Evolutionary conservation across 306 rosid genomes (phyloP).

Genomic region (Oemleria cerasiformis): DNA sequence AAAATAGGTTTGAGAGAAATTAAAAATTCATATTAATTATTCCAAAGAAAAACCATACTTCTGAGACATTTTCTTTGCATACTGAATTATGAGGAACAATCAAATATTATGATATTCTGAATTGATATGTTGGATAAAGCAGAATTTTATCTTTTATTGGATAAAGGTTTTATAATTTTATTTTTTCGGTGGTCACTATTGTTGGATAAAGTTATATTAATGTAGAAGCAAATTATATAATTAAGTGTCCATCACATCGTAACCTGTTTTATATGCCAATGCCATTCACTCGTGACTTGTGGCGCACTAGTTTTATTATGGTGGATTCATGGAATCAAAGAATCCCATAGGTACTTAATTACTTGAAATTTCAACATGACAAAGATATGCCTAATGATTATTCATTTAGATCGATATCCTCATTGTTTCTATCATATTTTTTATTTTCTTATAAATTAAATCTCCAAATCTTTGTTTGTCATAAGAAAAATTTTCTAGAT

Average conservation of each 20-base stretch:
- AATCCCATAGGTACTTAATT: not conserved
- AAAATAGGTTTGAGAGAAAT: not conserved
- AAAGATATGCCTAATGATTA: not conserved
- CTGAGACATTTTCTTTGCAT: not conserved
- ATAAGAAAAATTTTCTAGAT: no score
- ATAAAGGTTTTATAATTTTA: not conserved
- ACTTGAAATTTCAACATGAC: not conserved
- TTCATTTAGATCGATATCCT: not conserved
- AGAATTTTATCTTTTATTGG: not conserved
- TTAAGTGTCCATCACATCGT: not conserved
- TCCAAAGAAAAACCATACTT: not conserved
- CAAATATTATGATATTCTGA: not conserved
- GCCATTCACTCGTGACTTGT: not conserved
- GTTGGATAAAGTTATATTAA: not conserved
- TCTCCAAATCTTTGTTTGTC: no score
- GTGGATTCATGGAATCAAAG: not conserved
- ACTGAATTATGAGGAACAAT: not conserved
- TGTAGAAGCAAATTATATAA: not conserved
- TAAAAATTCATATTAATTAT: not conserved
- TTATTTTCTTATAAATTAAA: not conserved
- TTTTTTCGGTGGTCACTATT: no score
- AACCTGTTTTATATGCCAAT: not conserved
- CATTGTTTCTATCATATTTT: not conserved
- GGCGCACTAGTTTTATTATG: not conserved
- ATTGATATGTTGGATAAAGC: constrained; percentile 2